A percentile compares a stretch with the other conserved stretches of the same genome.
Conservation (phyloP, 2,329 filamentous ascomycete species). For the Calonectria crousiana region DNA sequence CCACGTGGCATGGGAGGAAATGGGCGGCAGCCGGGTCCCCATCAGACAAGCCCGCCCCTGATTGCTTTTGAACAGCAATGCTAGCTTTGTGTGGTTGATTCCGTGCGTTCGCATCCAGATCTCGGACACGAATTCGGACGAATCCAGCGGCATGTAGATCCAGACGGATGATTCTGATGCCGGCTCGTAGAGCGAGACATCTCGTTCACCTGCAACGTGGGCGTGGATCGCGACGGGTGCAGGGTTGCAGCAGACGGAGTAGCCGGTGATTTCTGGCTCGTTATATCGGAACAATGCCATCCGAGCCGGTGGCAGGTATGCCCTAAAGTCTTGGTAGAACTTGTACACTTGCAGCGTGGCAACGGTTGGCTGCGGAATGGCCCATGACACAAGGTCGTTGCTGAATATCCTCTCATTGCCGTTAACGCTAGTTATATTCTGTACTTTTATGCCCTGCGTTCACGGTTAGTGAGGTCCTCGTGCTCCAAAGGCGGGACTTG, state of each 20-base stretch:
- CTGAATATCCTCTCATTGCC: not conserved
- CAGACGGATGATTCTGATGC: not conserved
- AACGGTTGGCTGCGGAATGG: not conserved
- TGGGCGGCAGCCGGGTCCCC: not conserved
- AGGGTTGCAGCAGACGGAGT: slow-evolving; percentile 8
- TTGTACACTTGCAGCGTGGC: not conserved
- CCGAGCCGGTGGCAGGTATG: not conserved
- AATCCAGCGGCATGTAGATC: slow-evolving; percentile 1
- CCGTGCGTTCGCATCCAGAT: not conserved
- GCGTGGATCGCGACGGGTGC: not conserved
- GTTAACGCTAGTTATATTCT: not conserved
- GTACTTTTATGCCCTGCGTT: not conserved
- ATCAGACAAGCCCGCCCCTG: not conserved
- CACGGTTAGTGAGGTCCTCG: not conserved
- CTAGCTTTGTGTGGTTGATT: not conserved
- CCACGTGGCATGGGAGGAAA: not conserved
- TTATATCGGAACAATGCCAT: slow-evolving; percentile 2
- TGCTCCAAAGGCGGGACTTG: not conserved
- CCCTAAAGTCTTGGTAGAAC: not conserved
- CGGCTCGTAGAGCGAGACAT: not conserved
- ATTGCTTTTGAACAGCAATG: not conserved
- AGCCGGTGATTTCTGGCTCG: not conserved
- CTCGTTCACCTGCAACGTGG: not conserved
- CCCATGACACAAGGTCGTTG: not conserved
- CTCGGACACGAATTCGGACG: not conserved